Conservation (phyloP, 1,139 yeast species). For the Suhomyces yuchorum region DNA sequence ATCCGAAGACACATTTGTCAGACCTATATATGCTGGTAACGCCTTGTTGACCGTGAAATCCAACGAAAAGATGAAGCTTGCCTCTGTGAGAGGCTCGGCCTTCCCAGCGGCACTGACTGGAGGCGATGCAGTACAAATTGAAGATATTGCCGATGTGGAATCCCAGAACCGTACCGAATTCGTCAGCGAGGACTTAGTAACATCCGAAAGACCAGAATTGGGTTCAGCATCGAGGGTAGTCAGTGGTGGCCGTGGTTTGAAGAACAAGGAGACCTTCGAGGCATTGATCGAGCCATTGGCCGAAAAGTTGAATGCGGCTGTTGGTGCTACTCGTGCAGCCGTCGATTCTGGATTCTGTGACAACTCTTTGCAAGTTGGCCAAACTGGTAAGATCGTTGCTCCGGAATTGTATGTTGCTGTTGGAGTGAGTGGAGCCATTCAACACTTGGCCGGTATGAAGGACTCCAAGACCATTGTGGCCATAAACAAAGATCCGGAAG, state of each 20-base stretch:
- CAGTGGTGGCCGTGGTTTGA: constrained; percentile 93
- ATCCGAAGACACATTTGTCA: constrained; percentile 70
- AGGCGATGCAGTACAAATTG: constrained; percentile 46
- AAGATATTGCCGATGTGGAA: constrained; percentile 38
- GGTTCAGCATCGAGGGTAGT: constrained; percentile 80
- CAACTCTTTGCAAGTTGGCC: constrained; percentile 97
- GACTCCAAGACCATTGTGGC: constrained; percentile 94
- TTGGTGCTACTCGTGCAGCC: constrained; percentile 98
- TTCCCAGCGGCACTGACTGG: constrained; percentile 60
- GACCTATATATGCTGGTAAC: constrained; percentile 97
- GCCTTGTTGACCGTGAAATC: constrained; percentile 83
- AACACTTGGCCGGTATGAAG: constrained; percentile 98
- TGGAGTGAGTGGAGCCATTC: constrained; percentile 97
- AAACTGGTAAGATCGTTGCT: constrained; percentile 96
- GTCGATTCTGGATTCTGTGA: constrained; percentile 96
- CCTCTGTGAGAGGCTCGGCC: constrained; percentile 84
- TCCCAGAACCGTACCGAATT: constrained; percentile 51
- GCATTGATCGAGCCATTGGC: constrained; percentile 81
- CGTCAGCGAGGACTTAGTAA: constrained; percentile 70
- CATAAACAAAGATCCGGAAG: constrained; percentile 90
- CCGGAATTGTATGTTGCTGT: constrained; percentile 92
- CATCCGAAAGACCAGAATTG: constrained; percentile 89
- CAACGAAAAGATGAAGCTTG: constrained; percentile 62
- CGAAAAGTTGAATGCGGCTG: constrained; percentile 81
- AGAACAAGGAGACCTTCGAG: constrained; percentile 86